Base-by-base conservation (phyloP, 1,139 yeast species). In the Petasospora fabianii region DNA sequence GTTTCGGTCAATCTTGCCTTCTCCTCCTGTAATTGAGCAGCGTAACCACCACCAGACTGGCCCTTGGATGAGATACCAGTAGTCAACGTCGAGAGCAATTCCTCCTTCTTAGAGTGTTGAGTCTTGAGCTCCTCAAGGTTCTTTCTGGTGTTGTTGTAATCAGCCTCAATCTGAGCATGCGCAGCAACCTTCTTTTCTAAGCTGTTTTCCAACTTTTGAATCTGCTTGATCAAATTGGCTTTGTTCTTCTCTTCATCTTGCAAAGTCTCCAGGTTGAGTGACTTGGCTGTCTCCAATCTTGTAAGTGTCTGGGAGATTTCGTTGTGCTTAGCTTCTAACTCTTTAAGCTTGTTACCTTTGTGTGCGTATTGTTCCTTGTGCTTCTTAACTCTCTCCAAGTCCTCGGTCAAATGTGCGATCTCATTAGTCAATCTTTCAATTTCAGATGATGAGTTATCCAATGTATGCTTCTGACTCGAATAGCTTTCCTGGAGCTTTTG, bases 51-150 rank as follows among this genome's bases (percentile, higher is more conserved):
- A 46, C 84, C 85, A 2, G 82, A 71, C 53, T 68, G 71, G 36
- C 96, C 97, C 42, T 79, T 81, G 0, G 95, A 76, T 0, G 97
- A 84, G 12, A 92, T 80, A 52, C 98, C 98, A 0, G 97, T 90
- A 1, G 92, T 80, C 30, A 94, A 68, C 0, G 95, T 80, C 5
- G 95, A 81, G 13, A 87, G 64, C 16, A 90, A 68, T 48, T 90
- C 97, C 54, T 87, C 95, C 50, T 84, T 85, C 46, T 69, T 73
- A 26, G 69, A 67, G 43, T 74, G 70, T n/a, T 70, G 69, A 6
- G 66, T 66, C 46, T 77, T 80, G 41, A 78, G 54, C 3, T 59
- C 55, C 5, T 61, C 63, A 9, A 83, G 62, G 29, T 65, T 58
- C 1, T 58, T 57, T 38, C 75, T 77, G 10, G 79, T 62, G 0